A percentile compares a stretch with the other conserved stretches of the same genome.
phyloP scores from a whole-genome alignment of 176 grass and related monocot species.

The Hordeum vulgare region DNA sequence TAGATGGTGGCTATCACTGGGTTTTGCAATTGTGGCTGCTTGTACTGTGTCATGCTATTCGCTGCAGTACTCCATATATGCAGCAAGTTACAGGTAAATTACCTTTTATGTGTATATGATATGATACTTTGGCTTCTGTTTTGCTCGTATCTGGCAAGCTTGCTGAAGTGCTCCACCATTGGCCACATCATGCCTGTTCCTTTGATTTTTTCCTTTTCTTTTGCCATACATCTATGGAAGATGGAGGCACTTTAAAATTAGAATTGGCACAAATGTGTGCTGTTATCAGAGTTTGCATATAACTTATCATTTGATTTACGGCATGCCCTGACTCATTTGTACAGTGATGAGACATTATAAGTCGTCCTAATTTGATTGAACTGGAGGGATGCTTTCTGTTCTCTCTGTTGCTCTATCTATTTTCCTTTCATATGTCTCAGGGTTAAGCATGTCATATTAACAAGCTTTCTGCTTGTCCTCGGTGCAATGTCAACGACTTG shows the following conservation, averaged over 20 bases:
- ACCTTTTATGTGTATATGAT: not conserved
- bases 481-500: constrained; percentile 92
- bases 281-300: not conserved
- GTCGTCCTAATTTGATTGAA: constrained; percentile 20
- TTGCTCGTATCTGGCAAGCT: not conserved
- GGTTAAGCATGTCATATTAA: constrained; percentile 73
- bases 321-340: not conserved
- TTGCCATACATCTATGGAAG: not conserved
- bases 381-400: not conserved
- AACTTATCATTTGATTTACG: not conserved
- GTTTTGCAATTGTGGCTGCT: constrained; percentile 75
- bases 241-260: not conserved
- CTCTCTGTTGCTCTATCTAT: constrained; percentile 15
- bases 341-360: not conserved
- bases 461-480: constrained; percentile 79
- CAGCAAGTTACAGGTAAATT: constrained; percentile 76
- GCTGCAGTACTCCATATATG: constrained; percentile 95
- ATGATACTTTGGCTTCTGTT: constrained; percentile 1
- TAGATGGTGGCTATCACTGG: constrained; percentile 96
- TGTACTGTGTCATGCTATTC: constrained; percentile 74
- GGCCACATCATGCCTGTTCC: not conserved
- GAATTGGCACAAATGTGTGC: not conserved
- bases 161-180: not conserved
- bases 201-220: not conserved
- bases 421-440: constrained; percentile 41